Evolutionary conservation across 2,329 filamentous ascomycete species (phyloP).

Genomic region (Colletotrichum sp.): DNA sequence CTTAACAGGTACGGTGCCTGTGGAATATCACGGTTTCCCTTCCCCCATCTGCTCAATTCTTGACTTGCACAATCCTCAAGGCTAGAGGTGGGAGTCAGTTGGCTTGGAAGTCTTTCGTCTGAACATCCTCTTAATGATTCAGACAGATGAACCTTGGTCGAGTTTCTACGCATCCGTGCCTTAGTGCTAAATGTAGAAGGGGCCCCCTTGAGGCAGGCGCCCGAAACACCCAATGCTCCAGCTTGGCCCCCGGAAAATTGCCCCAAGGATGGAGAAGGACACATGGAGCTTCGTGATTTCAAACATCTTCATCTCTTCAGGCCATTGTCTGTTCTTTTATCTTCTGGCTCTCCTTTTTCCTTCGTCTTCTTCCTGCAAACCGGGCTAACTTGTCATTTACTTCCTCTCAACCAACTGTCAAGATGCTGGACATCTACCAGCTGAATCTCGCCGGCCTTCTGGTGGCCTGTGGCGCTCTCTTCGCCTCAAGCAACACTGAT

Average conservation of each 20-base stretch:
- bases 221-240: slow-evolving; percentile 21
- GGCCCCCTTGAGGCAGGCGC: neutral
- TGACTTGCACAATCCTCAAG: neutral
- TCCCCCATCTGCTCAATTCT: neutral
- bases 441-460: slow-evolving; percentile 37
- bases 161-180: neutral
- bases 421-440: slow-evolving; percentile 36
- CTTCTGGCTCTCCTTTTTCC: neutral
- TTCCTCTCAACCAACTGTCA: neutral
- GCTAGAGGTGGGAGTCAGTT: neutral
- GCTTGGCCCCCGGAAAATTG: slow-evolving; percentile 6
- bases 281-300: neutral
- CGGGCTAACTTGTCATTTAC: too few species aligned
- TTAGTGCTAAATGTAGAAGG: neutral
- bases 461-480: slow-evolving; percentile 32
- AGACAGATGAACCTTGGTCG: neutral
- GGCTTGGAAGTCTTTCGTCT: neutral
- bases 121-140: neutral
- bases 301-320: too few species aligned
- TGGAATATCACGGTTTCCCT: neutral
- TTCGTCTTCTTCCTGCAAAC: neutral
- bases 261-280: slow-evolving; percentile 12
- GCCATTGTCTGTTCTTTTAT: neutral
- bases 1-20: neutral
- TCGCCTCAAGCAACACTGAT: slow-evolving; percentile 16